Percentiles rank a stretch among this genome's conserved stretches.
Conservation (phyloP, 2,329 filamentous ascomycete genomes). For the Orbilia brochopaga region DNA sequence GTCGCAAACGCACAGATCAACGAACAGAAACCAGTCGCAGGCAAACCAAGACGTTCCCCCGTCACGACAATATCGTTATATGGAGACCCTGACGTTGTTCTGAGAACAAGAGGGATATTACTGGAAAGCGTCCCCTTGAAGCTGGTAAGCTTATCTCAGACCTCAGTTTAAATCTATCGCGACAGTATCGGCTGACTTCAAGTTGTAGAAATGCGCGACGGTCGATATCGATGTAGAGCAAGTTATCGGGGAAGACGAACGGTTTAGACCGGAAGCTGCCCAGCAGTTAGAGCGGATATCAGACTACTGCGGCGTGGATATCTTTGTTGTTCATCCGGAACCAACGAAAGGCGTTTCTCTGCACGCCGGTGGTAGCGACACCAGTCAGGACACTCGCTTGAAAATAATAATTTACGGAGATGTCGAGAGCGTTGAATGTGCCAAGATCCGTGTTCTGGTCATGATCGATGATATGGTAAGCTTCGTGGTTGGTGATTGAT, state of each 20-base stretch:
- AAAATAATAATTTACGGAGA: slow-evolving; percentile 94
- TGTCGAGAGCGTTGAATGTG: slow-evolving; percentile 92
- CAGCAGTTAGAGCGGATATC: slow-evolving; percentile 87
- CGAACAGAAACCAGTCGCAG: slow-evolving; percentile 65
- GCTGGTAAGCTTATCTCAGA: slow-evolving; percentile 52
- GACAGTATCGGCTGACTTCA: slow-evolving; percentile 33
- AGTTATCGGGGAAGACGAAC: slow-evolving; percentile 76
- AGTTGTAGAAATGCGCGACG: slow-evolving; percentile 78
- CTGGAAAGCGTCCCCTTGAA: slow-evolving; percentile 54
- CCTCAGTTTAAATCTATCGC: not conserved
- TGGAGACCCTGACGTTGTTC: slow-evolving; percentile 54
- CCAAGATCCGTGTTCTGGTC: slow-evolving; percentile 92
- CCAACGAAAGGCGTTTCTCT: slow-evolving; percentile 65
- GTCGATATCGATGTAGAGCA: slow-evolving; percentile 92
- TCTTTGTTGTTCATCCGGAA: slow-evolving; percentile 78
- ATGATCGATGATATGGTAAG: slow-evolving; percentile 76
- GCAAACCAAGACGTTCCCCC: slow-evolving; percentile 59
- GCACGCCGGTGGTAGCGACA: slow-evolving; percentile 77
- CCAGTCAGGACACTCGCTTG: slow-evolving; percentile 83
- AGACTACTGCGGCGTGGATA: slow-evolving; percentile 88
- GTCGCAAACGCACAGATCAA: slow-evolving; percentile 84
- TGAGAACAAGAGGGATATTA: slow-evolving; percentile 53
- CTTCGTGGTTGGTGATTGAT: slow-evolving; percentile 14
- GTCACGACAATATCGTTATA: slow-evolving; percentile 57
- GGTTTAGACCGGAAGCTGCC: slow-evolving; percentile 76